A percentile compares a stretch with the other conserved stretches of the same genome.
phyloP scores from a whole-genome alignment of 1,284 basidiomycete genomes.

The Xanthoconium separans region DNA sequence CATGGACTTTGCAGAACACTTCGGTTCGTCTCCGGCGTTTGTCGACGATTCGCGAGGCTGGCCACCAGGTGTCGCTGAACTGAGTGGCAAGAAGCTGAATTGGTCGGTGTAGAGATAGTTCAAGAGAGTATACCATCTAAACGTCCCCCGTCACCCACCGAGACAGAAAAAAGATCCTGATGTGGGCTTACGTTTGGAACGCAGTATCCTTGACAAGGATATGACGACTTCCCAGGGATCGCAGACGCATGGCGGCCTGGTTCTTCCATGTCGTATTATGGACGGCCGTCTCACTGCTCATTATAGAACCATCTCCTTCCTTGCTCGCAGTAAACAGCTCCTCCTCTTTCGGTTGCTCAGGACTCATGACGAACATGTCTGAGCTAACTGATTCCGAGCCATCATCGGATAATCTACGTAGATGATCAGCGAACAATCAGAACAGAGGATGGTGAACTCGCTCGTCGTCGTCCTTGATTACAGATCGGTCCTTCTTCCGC shows the following conservation, averaged over 20 bases:
- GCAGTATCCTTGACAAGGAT: constrained; percentile 32
- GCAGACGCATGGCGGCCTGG: constrained; percentile 1
- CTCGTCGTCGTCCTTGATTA: not conserved
- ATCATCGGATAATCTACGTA: constrained; percentile 11
- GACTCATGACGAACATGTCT: constrained; percentile 24
- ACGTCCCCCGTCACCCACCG: not conserved
- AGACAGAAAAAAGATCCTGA: not conserved
- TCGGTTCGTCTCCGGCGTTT: constrained; percentile 6
- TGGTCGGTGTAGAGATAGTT: constrained; percentile 29
- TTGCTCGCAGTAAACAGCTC: not conserved
- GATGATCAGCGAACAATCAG: not conserved
- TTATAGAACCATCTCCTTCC: not conserved
- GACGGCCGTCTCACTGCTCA: constrained; percentile 7
- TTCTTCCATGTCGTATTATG: not conserved
- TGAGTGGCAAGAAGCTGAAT: constrained; percentile 27
- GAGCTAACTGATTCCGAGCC: constrained; percentile 10
- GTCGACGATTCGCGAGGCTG: not conserved
- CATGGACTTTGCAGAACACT: constrained; percentile 34
- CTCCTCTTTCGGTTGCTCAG: constrained; percentile 8
- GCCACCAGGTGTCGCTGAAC: constrained; percentile 1
- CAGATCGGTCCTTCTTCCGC: not conserved
- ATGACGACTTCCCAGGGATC: constrained; percentile 17
- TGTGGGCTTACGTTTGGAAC: constrained; percentile 24
- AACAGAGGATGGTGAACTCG: not conserved
- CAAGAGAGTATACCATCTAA: constrained; percentile 29